A percentile compares a stretch with the other conserved stretches of the same genome.
phyloP scores from a whole-genome alignment of 331 rosid species.

The Quercus phellos region DNA sequence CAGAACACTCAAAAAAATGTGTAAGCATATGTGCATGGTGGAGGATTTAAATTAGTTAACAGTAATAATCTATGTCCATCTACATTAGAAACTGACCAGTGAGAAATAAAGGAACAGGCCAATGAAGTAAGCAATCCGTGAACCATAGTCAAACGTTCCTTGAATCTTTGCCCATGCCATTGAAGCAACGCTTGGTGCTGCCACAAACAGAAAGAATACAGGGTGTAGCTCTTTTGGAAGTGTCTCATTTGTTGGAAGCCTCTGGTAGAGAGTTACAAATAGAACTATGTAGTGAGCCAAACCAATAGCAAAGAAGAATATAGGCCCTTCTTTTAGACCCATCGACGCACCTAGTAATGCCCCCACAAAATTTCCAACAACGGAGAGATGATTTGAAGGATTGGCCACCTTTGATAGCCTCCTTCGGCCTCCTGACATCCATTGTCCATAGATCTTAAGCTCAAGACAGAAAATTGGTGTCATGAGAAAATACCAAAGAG shows the following conservation, averaged over 20 bases:
- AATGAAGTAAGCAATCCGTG: slow-evolving; percentile 72
- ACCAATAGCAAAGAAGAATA: slow-evolving; percentile 86
- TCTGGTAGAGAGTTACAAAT: slow-evolving; percentile 90
- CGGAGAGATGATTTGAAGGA: slow-evolving; percentile 75
- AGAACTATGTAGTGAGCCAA: slow-evolving; percentile 76
- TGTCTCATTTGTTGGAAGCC: slow-evolving; percentile 81
- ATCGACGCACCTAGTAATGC: slow-evolving; percentile 78
- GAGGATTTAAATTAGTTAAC: too few relatives aligned
- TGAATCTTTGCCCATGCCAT: slow-evolving; percentile 87
- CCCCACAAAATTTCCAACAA: slow-evolving; percentile 88
- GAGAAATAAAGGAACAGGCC: slow-evolving; percentile 83
- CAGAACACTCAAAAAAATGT: too few relatives aligned
- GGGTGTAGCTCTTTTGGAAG: slow-evolving; percentile 94
- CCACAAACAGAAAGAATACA: slow-evolving; percentile 87
- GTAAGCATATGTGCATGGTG: too few relatives aligned
- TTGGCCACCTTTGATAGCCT: slow-evolving; percentile 90
- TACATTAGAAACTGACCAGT: slow-evolving; percentile 35
- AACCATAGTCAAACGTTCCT: slow-evolving; percentile 66
- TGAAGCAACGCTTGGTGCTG: slow-evolving; percentile 93
- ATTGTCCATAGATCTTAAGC: slow-evolving; percentile 92
- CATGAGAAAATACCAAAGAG: slow-evolving; percentile 86
- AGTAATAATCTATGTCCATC: not conserved
- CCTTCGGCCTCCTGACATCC: slow-evolving; percentile 98
- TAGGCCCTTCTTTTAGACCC: slow-evolving; percentile 88
- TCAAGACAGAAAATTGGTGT: slow-evolving; percentile 66